These are phyloP conservation scores for Huntiella moniliformis DNA, from an alignment of 2,329 filamentous ascomycete genomes.

Conservation along the genomic window DNA sequence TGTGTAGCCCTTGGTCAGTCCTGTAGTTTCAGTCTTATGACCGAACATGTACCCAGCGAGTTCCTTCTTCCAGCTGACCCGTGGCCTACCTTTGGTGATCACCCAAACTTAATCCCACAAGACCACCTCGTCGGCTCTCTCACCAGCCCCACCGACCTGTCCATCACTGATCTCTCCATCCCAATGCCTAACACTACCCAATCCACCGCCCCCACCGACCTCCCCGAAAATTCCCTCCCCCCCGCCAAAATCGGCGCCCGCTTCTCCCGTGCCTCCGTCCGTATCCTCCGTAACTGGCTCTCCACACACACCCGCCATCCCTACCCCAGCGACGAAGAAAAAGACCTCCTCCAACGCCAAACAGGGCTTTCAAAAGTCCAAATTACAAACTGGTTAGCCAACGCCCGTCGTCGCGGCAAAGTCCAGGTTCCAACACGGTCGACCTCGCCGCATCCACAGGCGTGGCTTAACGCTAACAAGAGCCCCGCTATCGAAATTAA, in stretches of 20 bases:
- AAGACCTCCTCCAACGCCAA: constrained; percentile 55
- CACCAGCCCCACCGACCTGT: background rate
- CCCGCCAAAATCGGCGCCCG: constrained; percentile 45
- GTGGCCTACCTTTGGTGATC: constrained; percentile 27
- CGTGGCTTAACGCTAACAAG: constrained; percentile 33
- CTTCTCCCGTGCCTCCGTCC: constrained; percentile 64
- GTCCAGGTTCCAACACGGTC: constrained; percentile 43
- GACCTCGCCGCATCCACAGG: constrained; percentile 41
- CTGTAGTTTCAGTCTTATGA: constrained; percentile 33
- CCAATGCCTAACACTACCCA: constrained; percentile 14
- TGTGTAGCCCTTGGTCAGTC: constrained; percentile 40
- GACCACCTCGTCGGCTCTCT: background rate
- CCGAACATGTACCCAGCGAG: constrained; percentile 15
- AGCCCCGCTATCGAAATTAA: constrained; percentile 58
- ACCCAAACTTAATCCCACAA: constrained; percentile 19
- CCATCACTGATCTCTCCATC: background rate
- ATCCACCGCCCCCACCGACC: background rate
- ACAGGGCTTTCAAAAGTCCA: constrained; percentile 70
- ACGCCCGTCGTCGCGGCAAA: constrained; percentile 69
- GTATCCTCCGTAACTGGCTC: constrained; percentile 70
- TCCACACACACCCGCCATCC: constrained; percentile 62
- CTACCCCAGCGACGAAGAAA: constrained; percentile 76
- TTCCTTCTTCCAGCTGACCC: constrained; percentile 26
- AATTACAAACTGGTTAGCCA: constrained; percentile 84
- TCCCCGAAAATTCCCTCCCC: background rate